These are phyloP conservation scores for Cinchona pubescens DNA, from an alignment of 257 asterid genomes.

Conservation along the genomic window DNA sequence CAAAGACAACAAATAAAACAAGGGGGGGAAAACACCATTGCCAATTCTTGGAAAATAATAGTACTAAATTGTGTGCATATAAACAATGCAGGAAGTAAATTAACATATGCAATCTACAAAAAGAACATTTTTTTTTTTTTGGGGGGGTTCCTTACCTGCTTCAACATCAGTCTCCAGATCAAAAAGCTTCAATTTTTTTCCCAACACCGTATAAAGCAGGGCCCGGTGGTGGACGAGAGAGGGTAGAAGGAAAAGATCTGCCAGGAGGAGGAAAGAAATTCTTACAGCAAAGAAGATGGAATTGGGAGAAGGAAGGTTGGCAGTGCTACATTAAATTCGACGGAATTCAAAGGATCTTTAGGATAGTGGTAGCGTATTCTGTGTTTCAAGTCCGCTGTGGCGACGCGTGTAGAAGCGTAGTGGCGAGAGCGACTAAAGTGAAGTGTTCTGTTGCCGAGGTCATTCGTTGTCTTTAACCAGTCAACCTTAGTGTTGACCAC, in stretches of 20 bases:
- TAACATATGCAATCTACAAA: background rate
- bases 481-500: constrained; percentile 21
- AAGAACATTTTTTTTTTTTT: background rate
- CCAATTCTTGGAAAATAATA: background rate
- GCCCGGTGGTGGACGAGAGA: background rate
- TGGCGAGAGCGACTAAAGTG: constrained; percentile 3
- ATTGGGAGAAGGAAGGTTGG: background rate
- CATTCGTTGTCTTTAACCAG: background rate
- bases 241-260: constrained; percentile 7
- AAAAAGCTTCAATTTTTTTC: background rate
- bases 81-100: background rate
- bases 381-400: constrained; percentile 70
- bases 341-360: constrained; percentile 15
- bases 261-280: background rate
- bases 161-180: constrained; percentile 6
- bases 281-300: background rate
- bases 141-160: no score
- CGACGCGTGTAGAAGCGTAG: constrained; percentile 36
- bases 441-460: background rate
- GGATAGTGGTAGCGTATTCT: constrained; percentile 1
- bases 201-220: background rate
- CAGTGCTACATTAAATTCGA: constrained; percentile 26
- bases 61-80: background rate
- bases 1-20: background rate
- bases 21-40: background rate